Evolutionary conservation across 768 basidiomycete species (phyloP), one percentile per base, ranked within the genome.

Genomic region (Tephrocybe sp.): DNA sequence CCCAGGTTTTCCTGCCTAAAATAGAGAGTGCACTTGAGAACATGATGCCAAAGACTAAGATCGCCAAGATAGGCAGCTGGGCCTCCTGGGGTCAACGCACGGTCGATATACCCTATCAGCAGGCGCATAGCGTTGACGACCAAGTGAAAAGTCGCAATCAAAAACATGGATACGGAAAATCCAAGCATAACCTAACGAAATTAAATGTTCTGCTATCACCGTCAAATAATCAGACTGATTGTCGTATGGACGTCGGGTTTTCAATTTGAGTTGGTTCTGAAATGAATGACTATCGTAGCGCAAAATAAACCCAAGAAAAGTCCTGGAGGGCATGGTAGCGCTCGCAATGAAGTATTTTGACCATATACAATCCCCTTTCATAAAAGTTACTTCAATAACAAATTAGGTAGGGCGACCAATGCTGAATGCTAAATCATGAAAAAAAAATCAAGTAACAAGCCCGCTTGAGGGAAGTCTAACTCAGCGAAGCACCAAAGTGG

Each of bases 1-100:
- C 51, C 51, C 13, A 53, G 23, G 23, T 53, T 53, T 17, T 53
- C 51, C 38, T 53, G 51, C 3, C 45, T 53, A 11, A 46, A 45
- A 45, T 53, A 53, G 2, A 53, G 45, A 9, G 51, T 53, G 30
- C 48, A 45, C 23, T 53, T 53, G 11, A 53, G 34, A 23, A 53
- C 47, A 36, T 53, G 51, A 17, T 53, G 45, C 45, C 45, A 53
- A 30, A 40, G 45, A 16, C 46, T 26, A 16, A 53, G 23, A 16
- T 48, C 39, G 17, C 51, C 51, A 19, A 53, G 47, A 34, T 41
- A 53, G 0, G 51, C 51, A 43, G 26, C 51, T 16, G 51, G 51
- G 43, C 51, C 45, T 7, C 51, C 51, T 5, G 39, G 45, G 5
- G 45, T 41, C 16, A 31, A 22, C 16, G 33, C 33, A 48, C 47